Evolutionary conservation across 805 yeast species (phyloP).

Genomic region (Spathaspora hagerdaliae): DNA sequence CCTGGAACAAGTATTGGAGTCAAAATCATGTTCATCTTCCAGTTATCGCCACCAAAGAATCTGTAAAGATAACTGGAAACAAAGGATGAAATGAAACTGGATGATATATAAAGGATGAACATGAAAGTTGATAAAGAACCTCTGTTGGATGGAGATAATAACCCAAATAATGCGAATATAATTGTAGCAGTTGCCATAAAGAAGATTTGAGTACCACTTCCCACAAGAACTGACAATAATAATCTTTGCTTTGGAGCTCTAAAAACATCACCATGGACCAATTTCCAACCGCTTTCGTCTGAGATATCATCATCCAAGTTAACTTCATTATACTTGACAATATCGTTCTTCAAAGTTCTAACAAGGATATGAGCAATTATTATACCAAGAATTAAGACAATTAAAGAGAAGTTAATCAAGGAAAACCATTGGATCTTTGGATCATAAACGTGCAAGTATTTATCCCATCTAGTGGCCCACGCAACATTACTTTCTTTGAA

Average conservation of each 20-base stretch:
- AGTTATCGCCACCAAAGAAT: conserved; percentile 85
- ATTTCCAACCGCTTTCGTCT: conserved; percentile 96
- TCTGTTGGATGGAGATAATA: conserved; percentile 89
- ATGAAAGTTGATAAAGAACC: conserved; percentile 89
- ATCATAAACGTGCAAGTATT: conserved; percentile 85
- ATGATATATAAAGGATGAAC: conserved; percentile 77
- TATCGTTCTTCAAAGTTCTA: conserved; percentile 79
- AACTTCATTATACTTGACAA: conserved; percentile 82
- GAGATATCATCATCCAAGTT: conserved; percentile 82
- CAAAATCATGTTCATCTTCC: conserved; percentile 81
- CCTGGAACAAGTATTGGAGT: conserved; percentile 91
- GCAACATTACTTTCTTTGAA: conserved; percentile 68
- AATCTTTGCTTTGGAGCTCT: conserved; percentile 72
- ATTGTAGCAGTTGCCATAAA: conserved; percentile 72
- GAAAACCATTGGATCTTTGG: conserved; percentile 97
- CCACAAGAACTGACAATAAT: conserved; percentile 74
- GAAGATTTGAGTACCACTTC: conserved; percentile 83
- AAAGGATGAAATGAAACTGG: conserved; percentile 81
- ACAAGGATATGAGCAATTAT: conserved; percentile 76
- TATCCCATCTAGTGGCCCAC: conserved; percentile 99
- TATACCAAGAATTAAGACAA: conserved; percentile 72
- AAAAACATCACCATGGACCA: conserved; percentile 92
- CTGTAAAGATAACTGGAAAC: conserved; percentile 84
- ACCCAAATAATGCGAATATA: conserved; percentile 80
- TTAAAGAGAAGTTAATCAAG: conserved; percentile 75